Evolutionary conservation across 192 early-diverging fungal genomes (phyloP).

Genomic region (Coemansia asiatica): DNA sequence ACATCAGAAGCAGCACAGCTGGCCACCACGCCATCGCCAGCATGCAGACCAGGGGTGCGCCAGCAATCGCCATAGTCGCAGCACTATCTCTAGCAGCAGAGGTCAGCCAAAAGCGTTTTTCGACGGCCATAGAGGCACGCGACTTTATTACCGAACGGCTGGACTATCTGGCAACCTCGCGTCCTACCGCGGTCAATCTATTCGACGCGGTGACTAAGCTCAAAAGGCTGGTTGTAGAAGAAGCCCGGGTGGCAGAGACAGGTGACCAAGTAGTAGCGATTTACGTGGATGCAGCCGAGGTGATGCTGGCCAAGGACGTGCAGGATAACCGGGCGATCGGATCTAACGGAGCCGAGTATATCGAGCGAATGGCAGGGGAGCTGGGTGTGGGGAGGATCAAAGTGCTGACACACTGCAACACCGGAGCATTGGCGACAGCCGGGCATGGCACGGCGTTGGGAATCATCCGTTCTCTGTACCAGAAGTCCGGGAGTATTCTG

Average conservation of each 20-base stretch:
- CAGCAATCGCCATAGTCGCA: slow-evolving; percentile 97
- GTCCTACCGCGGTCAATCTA: slow-evolving; percentile 96
- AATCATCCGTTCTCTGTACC: slow-evolving; percentile 80
- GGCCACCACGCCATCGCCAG: slow-evolving; percentile 87
- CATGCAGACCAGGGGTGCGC: slow-evolving; percentile 93
- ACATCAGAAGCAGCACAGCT: slow-evolving; percentile 59
- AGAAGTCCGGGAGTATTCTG: slow-evolving; percentile 38
- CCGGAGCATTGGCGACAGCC: slow-evolving; percentile 82
- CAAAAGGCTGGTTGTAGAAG: slow-evolving; percentile 8
- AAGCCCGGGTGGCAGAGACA: slow-evolving; percentile 10
- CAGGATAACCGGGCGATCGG: slow-evolving; percentile 89
- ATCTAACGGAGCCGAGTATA: slow-evolving; percentile 66
- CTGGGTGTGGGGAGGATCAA: slow-evolving; percentile 9
- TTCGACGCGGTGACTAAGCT: slow-evolving; percentile 76
- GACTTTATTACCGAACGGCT: slow-evolving; percentile 62
- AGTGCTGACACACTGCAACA: slow-evolving; percentile 97
- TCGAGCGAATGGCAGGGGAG: not conserved
- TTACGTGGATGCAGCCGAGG: slow-evolving; percentile 74
- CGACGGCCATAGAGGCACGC: slow-evolving; percentile 43
- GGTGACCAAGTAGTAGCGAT: slow-evolving; percentile 56
- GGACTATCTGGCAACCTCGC: slow-evolving; percentile 81
- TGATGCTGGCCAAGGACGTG: slow-evolving; percentile 84
- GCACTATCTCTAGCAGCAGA: slow-evolving; percentile 88
- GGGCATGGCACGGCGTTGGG: slow-evolving; percentile 93
- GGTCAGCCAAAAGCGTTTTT: slow-evolving; percentile 16